Conservation (phyloP, 2,329 filamentous ascomycete species). For the Alternaria arbusti region DNA sequence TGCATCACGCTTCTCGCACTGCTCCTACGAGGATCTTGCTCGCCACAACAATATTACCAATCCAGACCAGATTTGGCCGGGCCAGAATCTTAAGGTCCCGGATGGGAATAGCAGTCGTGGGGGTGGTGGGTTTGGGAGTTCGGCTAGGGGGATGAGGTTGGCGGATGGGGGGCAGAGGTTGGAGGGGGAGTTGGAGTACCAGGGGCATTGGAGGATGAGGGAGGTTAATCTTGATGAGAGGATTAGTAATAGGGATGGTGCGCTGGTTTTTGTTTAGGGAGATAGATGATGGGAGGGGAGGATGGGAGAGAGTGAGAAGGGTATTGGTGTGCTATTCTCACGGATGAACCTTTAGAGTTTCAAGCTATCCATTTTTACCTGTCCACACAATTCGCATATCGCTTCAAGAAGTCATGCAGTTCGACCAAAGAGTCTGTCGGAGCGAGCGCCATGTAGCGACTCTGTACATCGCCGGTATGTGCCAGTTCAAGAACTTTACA, state of each 20-base stretch:
- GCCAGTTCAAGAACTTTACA: slow-evolving; percentile 11
- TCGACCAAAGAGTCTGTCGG: slow-evolving; percentile 15
- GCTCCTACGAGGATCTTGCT: slow-evolving; percentile 33
- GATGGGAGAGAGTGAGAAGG: too few relatives aligned
- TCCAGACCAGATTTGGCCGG: slow-evolving; percentile 36
- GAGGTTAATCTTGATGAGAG: slow-evolving; percentile 33
- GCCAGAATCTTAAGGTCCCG: slow-evolving; percentile 32
- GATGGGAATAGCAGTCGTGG: slow-evolving; percentile 25
- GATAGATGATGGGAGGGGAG: too few relatives aligned
- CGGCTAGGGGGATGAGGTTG: slow-evolving; percentile 30
- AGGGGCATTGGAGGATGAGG: slow-evolving; percentile 26
- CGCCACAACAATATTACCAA: slow-evolving; percentile 36
- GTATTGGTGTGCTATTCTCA: too few relatives aligned
- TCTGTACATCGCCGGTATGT: neutral
- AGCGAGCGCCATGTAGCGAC: slow-evolving; percentile 7
- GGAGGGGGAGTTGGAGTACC: slow-evolving; percentile 25
- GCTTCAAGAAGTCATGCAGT: slow-evolving; percentile 9
- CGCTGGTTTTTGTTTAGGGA: slow-evolving; percentile 28
- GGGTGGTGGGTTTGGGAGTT: slow-evolving; percentile 20
- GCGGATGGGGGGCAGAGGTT: slow-evolving; percentile 29
- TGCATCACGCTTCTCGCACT: slow-evolving; percentile 28
- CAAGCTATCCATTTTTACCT: neutral
- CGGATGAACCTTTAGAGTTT: too few relatives aligned
- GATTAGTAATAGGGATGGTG: slow-evolving; percentile 32
- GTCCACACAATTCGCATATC: neutral